These are phyloP conservation scores for Solanum arcanum DNA, from an alignment of 257 asterid genomes.

Conservation along the genomic window DNA sequence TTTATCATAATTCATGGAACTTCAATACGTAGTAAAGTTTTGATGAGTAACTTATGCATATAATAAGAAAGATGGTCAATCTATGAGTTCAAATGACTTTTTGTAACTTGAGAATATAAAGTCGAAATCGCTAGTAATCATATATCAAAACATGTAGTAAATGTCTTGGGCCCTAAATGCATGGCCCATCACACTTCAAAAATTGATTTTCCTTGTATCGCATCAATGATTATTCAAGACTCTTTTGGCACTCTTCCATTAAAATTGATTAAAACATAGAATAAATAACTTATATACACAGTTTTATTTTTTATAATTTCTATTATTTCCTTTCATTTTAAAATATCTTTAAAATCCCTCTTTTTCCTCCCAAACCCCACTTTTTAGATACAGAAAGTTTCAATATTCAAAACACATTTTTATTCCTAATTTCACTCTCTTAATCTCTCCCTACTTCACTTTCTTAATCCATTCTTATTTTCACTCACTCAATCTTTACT, in stretches of 20 bases:
- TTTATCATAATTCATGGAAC: neutral
- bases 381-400: no score
- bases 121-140: neutral
- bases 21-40: neutral
- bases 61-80: neutral
- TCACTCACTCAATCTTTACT: no score
- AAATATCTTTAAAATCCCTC: no score
- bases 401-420: no score
- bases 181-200: neutral
- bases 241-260: neutral
- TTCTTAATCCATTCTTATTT: no score
- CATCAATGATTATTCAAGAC: neutral
- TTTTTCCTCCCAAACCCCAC: no score
- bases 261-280: neutral
- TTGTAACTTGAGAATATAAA: neutral
- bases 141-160: neutral
- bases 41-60: neutral
- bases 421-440: no score
- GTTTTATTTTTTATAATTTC: no score
- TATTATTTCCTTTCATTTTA: no score
- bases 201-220: neutral
- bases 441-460: no score
- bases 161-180: neutral
- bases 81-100: neutral
- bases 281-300: no score